These are phyloP conservation scores for Yamadazyma kitorensis DNA, from an alignment of 805 yeast genomes.

Conservation along the genomic window DNA sequence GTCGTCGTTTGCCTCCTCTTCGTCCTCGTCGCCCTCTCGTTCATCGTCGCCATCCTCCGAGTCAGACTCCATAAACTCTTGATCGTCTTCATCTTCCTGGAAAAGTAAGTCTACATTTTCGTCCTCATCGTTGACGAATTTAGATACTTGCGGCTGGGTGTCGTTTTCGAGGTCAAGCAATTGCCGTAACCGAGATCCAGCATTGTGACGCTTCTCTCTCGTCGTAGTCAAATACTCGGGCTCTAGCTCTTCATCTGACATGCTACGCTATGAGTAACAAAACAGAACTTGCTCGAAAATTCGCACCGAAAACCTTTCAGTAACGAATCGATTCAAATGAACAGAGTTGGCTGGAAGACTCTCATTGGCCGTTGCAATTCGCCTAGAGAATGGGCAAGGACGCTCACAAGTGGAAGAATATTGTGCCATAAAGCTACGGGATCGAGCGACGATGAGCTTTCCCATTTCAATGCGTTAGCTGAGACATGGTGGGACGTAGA, in stretches of 20 bases:
- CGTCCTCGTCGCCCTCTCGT: conserved; percentile 16
- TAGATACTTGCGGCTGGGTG: conserved; percentile 12
- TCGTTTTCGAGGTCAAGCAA: conserved; percentile 63
- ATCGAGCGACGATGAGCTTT: conserved; percentile 60
- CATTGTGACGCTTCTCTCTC: conserved; percentile 77
- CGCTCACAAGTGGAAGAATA: too few species aligned
- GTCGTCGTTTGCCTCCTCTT: conserved; percentile 24
- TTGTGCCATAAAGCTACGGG: conserved; percentile 23
- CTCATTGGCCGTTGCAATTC: too few species aligned
- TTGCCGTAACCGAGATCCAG: conserved; percentile 79
- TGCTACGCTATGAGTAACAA: neutral
- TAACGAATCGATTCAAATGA: too few species aligned
- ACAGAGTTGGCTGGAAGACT: too few species aligned
- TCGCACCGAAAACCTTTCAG: too few species aligned
- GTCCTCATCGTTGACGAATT: conserved; percentile 58
- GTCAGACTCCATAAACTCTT: conserved; percentile 28
- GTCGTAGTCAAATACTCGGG: conserved; percentile 58
- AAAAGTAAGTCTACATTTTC: conserved; percentile 71
- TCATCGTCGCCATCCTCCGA: conserved; percentile 19
- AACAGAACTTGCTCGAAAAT: too few species aligned
- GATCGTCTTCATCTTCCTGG: conserved; percentile 46
- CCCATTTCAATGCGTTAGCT: conserved; percentile 84
- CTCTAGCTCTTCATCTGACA: conserved; percentile 21
- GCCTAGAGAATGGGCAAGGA: too few species aligned
- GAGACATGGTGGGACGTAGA: conserved; percentile 97